phyloP scores from a whole-genome alignment of 768 basidiomycete species.

The Plicaturopsis crispa region DNA sequence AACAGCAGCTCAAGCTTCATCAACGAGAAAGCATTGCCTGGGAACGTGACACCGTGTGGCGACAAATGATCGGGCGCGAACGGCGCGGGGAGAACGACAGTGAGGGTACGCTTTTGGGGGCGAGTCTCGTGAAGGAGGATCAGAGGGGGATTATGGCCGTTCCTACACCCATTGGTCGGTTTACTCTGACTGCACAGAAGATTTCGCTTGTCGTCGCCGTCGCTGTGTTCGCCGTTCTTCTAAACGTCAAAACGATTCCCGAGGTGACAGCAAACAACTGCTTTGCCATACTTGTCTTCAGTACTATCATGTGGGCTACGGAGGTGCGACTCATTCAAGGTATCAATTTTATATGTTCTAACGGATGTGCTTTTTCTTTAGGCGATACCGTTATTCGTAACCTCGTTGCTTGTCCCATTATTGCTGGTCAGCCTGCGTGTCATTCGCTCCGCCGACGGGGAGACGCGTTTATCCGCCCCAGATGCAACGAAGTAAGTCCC shows the following conservation, averaged over 20 bases:
- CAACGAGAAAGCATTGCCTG: conserved; percentile 93
- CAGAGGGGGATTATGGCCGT: conserved; percentile 33
- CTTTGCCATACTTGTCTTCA: conserved; percentile 82
- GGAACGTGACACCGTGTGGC: conserved; percentile 97
- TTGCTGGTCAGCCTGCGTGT: conserved; percentile 83
- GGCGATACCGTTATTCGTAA: conserved; percentile 98
- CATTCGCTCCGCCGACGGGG: conserved; percentile 52
- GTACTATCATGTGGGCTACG: conserved; percentile 92
- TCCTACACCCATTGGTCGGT: conserved; percentile 55
- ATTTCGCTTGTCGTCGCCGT: conserved; percentile 53
- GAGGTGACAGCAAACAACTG: conserved; percentile 77
- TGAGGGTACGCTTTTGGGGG: conserved; percentile 34
- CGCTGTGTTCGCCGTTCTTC: conserved; percentile 46
- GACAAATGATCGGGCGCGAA: conserved; percentile 86
- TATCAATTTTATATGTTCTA: background rate
- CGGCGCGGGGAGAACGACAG: conserved; percentile 47
- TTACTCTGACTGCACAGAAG: conserved; percentile 59
- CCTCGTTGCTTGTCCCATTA: conserved; percentile 83
- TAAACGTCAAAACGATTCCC: conserved; percentile 55
- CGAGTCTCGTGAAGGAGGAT: conserved; percentile 33
- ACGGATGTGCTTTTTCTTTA: conserved; percentile 21
- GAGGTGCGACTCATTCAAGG: conserved; percentile 49
- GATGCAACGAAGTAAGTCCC: conserved; percentile 75
- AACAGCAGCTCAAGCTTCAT: conserved; percentile 77
- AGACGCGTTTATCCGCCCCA: conserved; percentile 41